Percentiles rank a stretch among this genome's conserved stretches.
phyloP scores from a whole-genome alignment of 495 filamentous ascomycete genomes.

The Penicillium roqueforti region DNA sequence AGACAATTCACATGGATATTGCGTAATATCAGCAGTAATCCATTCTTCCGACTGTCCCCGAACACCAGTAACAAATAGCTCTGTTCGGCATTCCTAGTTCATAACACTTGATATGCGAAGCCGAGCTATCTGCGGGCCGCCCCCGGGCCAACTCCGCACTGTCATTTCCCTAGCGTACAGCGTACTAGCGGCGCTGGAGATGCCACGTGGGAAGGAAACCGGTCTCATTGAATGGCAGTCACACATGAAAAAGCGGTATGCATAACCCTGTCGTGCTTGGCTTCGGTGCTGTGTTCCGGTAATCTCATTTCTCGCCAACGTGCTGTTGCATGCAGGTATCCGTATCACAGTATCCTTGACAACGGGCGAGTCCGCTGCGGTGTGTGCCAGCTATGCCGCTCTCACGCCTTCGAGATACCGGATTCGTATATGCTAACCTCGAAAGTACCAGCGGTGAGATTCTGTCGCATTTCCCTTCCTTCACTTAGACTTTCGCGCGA shows the following conservation, averaged over 20 bases:
- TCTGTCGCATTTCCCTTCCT: not conserved
- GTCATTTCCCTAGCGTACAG: not conserved
- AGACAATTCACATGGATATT: not conserved
- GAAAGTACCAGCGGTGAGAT: not conserved
- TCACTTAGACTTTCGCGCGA: not conserved
- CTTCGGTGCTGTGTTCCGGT: not conserved
- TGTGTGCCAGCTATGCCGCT: not conserved
- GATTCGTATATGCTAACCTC: not conserved
- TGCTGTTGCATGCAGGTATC: not conserved
- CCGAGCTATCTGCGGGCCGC: constrained; percentile 5
- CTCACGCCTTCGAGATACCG: not conserved
- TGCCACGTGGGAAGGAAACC: constrained; percentile 20
- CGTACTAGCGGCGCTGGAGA: constrained; percentile 1
- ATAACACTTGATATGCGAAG: not conserved
- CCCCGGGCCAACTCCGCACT: not conserved
- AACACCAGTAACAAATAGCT: not conserved
- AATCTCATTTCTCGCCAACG: not conserved
- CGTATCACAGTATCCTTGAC: not conserved
- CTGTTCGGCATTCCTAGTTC: not conserved
- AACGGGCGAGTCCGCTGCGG: constrained; percentile 2
- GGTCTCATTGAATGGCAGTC: constrained; percentile 14
- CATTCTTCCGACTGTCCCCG: constrained; percentile 1
- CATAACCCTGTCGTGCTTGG: not conserved
- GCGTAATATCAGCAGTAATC: constrained; percentile 3
- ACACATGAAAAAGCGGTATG: constrained; percentile 20